These are phyloP conservation scores for Piloderma croceum DNA, from an alignment of 768 basidiomycete species.

Conservation along the genomic window DNA sequence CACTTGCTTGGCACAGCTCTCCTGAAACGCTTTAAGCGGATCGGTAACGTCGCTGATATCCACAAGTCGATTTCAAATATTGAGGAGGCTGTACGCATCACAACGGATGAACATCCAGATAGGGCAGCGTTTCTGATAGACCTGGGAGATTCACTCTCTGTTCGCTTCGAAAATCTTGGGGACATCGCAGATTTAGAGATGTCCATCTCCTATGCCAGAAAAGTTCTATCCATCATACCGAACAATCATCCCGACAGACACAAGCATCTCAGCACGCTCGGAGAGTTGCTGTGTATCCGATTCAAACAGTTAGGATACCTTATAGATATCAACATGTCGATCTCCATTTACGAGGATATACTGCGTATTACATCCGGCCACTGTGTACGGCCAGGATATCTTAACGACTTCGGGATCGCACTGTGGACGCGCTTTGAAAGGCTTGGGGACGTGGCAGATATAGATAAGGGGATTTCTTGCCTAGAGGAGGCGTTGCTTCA, in stretches of 20 bases:
- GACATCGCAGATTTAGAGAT: conserved; percentile 4
- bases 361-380: no score
- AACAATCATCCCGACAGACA: conserved; percentile 4
- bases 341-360: no score
- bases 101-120: conserved; percentile 1
- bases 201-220: conserved; percentile 1
- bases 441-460: conserved; percentile 3
- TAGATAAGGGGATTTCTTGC: conserved; percentile 3
- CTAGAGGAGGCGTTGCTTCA: no score
- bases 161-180: conserved; percentile 4
- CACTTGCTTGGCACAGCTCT: conserved; percentile 15
- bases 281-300: no score
- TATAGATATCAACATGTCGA: no score
- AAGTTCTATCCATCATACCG: conserved; percentile 1
- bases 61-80: conserved; percentile 17
- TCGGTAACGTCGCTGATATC: conserved; percentile 16
- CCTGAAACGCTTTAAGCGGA: conserved; percentile 9
- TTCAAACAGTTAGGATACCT: no score
- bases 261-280: no score
- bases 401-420: conserved; percentile 5
- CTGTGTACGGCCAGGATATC: not conserved
- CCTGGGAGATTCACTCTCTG: conserved; percentile 1
- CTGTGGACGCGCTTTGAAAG: conserved; percentile 1
- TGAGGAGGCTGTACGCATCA: no score
- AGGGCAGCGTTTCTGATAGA: conserved; percentile 2